phyloP scores from a whole-genome alignment of 2,329 filamentous ascomycete species.

The Pseudogymnoascus sp. region DNA sequence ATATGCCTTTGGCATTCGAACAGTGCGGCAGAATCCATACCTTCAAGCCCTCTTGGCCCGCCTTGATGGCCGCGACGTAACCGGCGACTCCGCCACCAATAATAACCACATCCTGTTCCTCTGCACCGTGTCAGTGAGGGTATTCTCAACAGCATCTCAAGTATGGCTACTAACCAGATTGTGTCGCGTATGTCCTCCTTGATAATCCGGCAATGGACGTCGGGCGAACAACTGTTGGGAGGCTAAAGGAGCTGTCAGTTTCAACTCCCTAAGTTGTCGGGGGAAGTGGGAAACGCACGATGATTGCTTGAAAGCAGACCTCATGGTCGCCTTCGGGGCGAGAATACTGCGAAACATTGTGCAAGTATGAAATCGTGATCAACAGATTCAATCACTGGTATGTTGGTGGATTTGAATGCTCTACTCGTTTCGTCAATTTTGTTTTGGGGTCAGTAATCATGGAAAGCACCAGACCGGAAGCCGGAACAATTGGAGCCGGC shows the following conservation, averaged over 20 bases:
- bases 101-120: conserved; percentile 94
- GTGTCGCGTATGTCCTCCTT: conserved; percentile 50
- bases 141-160: conserved; percentile 39
- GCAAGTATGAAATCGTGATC: conserved; percentile 14
- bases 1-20: background rate
- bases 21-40: conserved; percentile 38
- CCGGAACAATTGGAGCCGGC: conserved; percentile 3
- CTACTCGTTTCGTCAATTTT: background rate
- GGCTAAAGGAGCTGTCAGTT: conserved; percentile 31
- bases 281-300: conserved; percentile 35
- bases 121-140: conserved; percentile 52
- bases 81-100: conserved; percentile 97
- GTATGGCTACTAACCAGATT: conserved; percentile 26
- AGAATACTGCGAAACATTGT: conserved; percentile 54
- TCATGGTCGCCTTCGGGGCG: conserved; percentile 49
- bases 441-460: conserved; percentile 7
- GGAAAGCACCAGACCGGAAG: conserved; percentile 1
- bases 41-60: conserved; percentile 94
- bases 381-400: background rate
- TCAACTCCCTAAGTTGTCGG: conserved; percentile 8
- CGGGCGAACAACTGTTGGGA: conserved; percentile 41
- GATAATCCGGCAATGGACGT: conserved; percentile 44
- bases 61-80: conserved; percentile 98
- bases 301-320: conserved; percentile 46
- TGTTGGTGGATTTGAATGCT: background rate